These are phyloP conservation scores for Podaxis sp. DNA, from an alignment of 768 basidiomycete genomes.

Conservation along the genomic window DNA sequence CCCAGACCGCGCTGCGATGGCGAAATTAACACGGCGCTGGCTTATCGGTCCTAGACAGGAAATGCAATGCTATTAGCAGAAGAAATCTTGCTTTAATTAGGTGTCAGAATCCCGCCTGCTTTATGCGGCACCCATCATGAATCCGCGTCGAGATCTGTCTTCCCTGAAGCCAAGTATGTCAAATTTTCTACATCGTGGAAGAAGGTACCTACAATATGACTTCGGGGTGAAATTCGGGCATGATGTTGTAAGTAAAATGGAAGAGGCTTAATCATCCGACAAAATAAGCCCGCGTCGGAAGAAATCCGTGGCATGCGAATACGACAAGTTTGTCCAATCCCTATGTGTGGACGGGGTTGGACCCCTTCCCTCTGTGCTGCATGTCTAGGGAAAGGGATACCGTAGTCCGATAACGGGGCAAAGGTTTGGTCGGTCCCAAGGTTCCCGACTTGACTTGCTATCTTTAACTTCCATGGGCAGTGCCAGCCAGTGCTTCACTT, in stretches of 20 bases:
- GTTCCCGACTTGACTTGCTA: not conserved
- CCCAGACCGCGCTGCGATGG: not conserved
- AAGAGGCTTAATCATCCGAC: not conserved
- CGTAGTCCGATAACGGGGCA: constrained; percentile 4
- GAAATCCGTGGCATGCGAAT: not conserved
- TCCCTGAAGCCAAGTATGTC: not conserved
- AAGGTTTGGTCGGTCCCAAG: not conserved
- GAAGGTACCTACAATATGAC: not conserved
- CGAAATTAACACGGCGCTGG: not conserved
- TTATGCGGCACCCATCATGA: not conserved
- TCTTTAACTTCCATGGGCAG: not conserved
- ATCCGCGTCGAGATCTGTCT: not conserved
- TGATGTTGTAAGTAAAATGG: not conserved
- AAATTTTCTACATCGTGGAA: not conserved
- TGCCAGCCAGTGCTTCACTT: not conserved
- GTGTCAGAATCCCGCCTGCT: not conserved
- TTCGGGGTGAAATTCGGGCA: not conserved
- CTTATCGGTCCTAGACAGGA: not conserved
- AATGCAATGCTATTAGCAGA: not conserved
- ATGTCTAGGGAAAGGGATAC: not conserved
- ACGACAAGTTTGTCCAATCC: not conserved
- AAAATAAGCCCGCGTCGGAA: not conserved
- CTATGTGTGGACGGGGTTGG: not conserved
- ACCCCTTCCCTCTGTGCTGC: not conserved
- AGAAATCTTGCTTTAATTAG: not conserved